Evolutionary conservation across 129 eudicot species (phyloP), one percentile per base, ranked within the genome.

Genomic region (Heracleum sosnowskyi): DNA sequence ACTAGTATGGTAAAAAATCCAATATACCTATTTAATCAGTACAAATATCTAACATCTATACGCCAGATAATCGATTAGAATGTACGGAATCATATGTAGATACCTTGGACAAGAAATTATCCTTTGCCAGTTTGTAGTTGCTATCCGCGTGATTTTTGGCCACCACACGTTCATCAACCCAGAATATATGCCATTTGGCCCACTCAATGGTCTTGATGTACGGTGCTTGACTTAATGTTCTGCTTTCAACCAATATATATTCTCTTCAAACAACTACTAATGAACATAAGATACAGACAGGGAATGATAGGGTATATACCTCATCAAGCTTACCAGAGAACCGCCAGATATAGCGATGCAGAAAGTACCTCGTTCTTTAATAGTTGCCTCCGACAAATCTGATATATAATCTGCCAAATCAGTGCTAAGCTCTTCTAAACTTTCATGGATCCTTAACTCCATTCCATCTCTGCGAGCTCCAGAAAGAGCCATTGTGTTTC

Each of bases 331-430:
- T 57, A 91, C 83, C 68, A 93, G 87, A 34, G 98, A 93, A 80
- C 98, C 98, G 74, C 98, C 96, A 34, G 98, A 91, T 81, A 93
- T 82, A 69, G 98, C 97, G 80, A 93, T 84, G 81, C 96, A 82
- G 69, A 93, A 93, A 81, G 84, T 85, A 8, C 98, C 97, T 20
- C 97, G 85, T 66, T 94, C 98, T 82, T 91, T 94, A 31, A 94
- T 92, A 0, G 93, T 87, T 33, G 76, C 87, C 69, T 94, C 98
- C 0, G 98, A 91, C 86, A 94, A 74, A 72, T 94, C 93, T 11
- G 96, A 91, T 55, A 94, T 85, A 76, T 91, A 91, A n/a, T 94
- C 98, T 12, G 88, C 96, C 78, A 94, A 91, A 86, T 88, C 89
- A n/a, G 93, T 88, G 82, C 88, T 88, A 28, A 94, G 86, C 37